Conservation (phyloP, 2,329 filamentous ascomycete genomes). For the Colletotrichum tofieldiae region DNA sequence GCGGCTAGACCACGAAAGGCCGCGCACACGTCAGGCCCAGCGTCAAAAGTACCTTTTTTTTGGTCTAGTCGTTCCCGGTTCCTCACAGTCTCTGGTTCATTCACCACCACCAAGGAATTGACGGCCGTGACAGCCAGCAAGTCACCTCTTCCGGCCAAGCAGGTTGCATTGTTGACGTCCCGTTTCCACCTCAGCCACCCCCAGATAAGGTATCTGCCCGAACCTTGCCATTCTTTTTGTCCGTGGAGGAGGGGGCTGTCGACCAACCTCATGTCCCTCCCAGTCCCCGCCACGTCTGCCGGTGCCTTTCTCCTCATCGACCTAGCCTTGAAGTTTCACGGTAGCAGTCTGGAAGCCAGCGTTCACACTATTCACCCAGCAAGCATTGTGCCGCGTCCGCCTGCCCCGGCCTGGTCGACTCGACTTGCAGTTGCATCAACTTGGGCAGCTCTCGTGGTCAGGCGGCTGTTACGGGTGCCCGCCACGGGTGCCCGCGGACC, state of each 20-base stretch:
- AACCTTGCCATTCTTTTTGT: background rate
- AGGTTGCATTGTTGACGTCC: background rate
- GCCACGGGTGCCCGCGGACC: constrained; percentile 13
- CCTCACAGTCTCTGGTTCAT: constrained; percentile 26
- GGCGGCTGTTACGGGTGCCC: constrained; percentile 13
- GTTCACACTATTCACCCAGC: background rate
- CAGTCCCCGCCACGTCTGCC: background rate
- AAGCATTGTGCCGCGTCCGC: background rate
- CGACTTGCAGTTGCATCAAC: background rate
- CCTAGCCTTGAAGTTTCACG: too few relatives aligned
- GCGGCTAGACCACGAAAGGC: background rate
- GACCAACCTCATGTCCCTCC: background rate
- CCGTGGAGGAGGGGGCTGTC: background rate
- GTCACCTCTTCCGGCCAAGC: background rate
- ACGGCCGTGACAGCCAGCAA: background rate
- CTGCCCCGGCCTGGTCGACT: background rate
- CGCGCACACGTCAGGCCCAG: background rate
- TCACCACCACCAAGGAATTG: constrained; percentile 6
- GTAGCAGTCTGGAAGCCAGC: background rate
- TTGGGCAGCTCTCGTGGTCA: constrained; percentile 7
- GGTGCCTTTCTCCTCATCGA: background rate
- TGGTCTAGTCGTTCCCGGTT: constrained; percentile 4
- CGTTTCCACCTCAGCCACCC: constrained; percentile 2
- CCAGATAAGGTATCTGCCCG: constrained; percentile 12
- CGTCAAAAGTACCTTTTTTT: background rate